phyloP scores from a whole-genome alignment of 495 filamentous ascomycete species.

The Aspergillus wentii region DNA sequence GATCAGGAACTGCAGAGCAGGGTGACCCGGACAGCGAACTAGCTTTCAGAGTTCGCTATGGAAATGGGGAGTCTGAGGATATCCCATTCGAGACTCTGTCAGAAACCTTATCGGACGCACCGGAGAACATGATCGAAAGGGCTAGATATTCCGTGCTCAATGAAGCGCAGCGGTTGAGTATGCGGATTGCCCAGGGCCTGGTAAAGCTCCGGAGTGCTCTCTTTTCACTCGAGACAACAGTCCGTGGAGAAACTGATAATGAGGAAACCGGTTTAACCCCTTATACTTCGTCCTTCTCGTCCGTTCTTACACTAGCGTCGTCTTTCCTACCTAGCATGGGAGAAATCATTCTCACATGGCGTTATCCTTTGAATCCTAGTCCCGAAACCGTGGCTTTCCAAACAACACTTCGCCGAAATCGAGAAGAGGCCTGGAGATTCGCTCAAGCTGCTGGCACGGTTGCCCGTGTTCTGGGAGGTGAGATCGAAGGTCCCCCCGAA shows the following conservation, averaged over 20 bases:
- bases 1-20: slow-evolving; percentile 23
- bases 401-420: slow-evolving; percentile 51
- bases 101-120: slow-evolving; percentile 20
- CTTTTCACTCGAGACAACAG: slow-evolving; percentile 45
- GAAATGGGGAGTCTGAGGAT: slow-evolving; percentile 58
- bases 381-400: slow-evolving; percentile 49
- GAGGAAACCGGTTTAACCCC: slow-evolving; percentile 20
- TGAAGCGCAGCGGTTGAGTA: slow-evolving; percentile 46
- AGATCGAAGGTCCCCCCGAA: slow-evolving; percentile 27
- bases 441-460: slow-evolving; percentile 65
- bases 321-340: slow-evolving; percentile 50
- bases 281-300: slow-evolving; percentile 40
- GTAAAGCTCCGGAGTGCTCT: slow-evolving; percentile 54
- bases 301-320: slow-evolving; percentile 43
- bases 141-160: slow-evolving; percentile 40
- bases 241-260: slow-evolving; percentile 18
- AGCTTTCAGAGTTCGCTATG: slow-evolving; percentile 53
- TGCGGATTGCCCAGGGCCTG: slow-evolving; percentile 50
- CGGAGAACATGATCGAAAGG: slow-evolving; percentile 29
- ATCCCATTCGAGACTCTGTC: slow-evolving; percentile 36
- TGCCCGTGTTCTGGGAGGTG: slow-evolving; percentile 48
- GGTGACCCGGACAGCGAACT: slow-evolving; percentile 23
- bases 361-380: slow-evolving; percentile 55
- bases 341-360: slow-evolving; percentile 50
- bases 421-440: slow-evolving; percentile 57